Evolutionary conservation across 257 asterid genomes (phyloP).

Genomic region (Penstemon eatonii): DNA sequence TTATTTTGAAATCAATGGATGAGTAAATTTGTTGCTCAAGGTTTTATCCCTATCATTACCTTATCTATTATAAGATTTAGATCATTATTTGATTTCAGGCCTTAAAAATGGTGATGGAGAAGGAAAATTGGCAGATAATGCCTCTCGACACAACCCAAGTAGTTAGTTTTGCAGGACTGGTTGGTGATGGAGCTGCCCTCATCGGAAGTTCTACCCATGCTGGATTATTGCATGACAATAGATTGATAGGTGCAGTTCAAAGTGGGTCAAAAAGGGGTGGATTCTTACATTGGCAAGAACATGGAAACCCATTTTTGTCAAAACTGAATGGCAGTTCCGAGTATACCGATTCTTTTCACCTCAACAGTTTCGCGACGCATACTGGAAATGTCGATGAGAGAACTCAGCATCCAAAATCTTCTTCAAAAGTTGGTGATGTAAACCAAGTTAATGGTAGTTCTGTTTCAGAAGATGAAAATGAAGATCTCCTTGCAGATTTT

Average conservation of each 20-base stretch:
- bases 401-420: conserved; percentile 32
- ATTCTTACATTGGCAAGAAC: conserved; percentile 73
- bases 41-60: conserved; percentile 23
- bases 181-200: conserved; percentile 99
- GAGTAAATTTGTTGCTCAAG: conserved; percentile 23
- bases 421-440: conserved; percentile 40
- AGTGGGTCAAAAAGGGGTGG: conserved; percentile 68
- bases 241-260: conserved; percentile 49
- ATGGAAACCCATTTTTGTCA: conserved; percentile 75
- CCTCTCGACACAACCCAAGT: conserved; percentile 86
- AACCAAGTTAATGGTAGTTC: conserved; percentile 61
- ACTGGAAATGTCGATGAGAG: conserved; percentile 44
- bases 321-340: conserved; percentile 57
- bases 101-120: conserved; percentile 94
- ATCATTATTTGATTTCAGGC: conserved; percentile 64
- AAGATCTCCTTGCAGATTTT: conserved; percentile 98
- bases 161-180: conserved; percentile 87
- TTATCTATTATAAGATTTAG: conserved; percentile 22
- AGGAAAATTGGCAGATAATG: conserved; percentile 90
- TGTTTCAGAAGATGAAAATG: conserved; percentile 91
- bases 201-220: conserved; percentile 53
- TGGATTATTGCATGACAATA: conserved; percentile 53
- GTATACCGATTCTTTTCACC: conserved; percentile 42
- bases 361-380: conserved; percentile 51
- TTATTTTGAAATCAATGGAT: conserved; percentile 17